Conservation (phyloP, 208 protist genomes). For the Wallacemonas sp. region DNA sequence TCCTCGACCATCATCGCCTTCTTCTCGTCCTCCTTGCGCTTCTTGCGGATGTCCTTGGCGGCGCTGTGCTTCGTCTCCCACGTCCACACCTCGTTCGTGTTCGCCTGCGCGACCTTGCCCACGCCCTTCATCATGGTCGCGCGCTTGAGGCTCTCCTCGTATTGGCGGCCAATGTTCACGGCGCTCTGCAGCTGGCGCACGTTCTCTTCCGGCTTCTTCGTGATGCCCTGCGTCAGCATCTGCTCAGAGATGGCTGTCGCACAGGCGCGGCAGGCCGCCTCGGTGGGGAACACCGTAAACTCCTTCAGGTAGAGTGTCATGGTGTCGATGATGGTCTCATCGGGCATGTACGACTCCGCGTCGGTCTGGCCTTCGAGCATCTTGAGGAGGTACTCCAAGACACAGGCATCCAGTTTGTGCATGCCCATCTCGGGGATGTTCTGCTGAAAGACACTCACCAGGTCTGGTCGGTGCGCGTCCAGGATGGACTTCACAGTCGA, state of each 20-base stretch:
- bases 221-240: conserved; percentile 64
- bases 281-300: conserved; percentile 62
- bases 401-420: conserved; percentile 71
- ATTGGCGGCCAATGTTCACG: conserved; percentile 86
- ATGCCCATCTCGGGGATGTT: conserved; percentile 71
- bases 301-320: conserved; percentile 77
- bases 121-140: conserved; percentile 84
- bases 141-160: conserved; percentile 85
- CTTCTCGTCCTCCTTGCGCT: conserved; percentile 90
- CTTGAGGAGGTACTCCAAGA: conserved; percentile 80
- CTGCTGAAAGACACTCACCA: conserved; percentile 68
- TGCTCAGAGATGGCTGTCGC: conserved; percentile 46
- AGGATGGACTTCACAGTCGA: conserved; percentile 58
- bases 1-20: conserved; percentile 86
- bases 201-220: conserved; percentile 72
- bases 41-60: conserved; percentile 87
- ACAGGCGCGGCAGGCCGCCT: conserved; percentile 36
- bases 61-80: conserved; percentile 89
- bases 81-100: conserved; percentile 90
- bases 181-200: conserved; percentile 69
- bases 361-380: conserved; percentile 89
- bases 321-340: conserved; percentile 74
- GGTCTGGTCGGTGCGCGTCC: conserved; percentile 42
- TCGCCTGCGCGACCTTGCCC: conserved; percentile 74
- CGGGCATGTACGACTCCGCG: conserved; percentile 75